These are phyloP conservation scores for Auriscalpium orientale DNA, from an alignment of 768 basidiomycete genomes.

Conservation along the genomic window DNA sequence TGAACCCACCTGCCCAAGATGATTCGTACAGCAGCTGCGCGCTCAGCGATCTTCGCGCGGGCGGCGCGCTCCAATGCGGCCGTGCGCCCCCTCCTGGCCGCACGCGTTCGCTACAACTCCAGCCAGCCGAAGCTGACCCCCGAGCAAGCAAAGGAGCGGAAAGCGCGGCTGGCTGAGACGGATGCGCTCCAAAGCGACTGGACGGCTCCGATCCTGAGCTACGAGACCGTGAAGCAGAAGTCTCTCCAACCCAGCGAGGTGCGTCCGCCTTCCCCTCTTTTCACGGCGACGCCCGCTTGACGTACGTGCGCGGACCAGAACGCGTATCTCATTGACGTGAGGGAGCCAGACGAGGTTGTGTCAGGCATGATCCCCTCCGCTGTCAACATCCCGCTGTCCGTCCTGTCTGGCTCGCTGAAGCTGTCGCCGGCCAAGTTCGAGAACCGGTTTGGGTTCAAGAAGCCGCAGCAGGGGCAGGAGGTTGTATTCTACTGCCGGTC, in stretches of 20 bases:
- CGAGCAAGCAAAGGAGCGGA: slow-evolving; percentile 20
- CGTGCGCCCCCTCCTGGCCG: background rate
- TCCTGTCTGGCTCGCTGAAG: slow-evolving; percentile 30
- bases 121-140: slow-evolving; percentile 18
- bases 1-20: background rate
- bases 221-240: slow-evolving; percentile 74
- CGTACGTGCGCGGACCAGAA: slow-evolving; percentile 33
- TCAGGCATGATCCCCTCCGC: slow-evolving; percentile 43
- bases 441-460: slow-evolving; percentile 26
- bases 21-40: background rate
- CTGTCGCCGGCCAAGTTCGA: slow-evolving; percentile 25
- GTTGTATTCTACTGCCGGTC: slow-evolving; percentile 44
- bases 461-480: slow-evolving; percentile 32
- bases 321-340: slow-evolving; percentile 78
- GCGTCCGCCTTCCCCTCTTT: slow-evolving; percentile 7
- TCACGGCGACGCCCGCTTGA: slow-evolving; percentile 12
- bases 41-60: background rate
- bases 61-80: background rate
- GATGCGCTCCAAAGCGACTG: slow-evolving; percentile 57
- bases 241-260: slow-evolving; percentile 71
- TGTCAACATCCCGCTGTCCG: slow-evolving; percentile 42
- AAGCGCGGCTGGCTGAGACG: slow-evolving; percentile 31
- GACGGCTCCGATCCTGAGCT: slow-evolving; percentile 64
- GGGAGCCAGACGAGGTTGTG: slow-evolving; percentile 46
- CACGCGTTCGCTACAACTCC: slow-evolving; percentile 8